These are phyloP conservation scores for Polyporus tsugae DNA, from an alignment of 1,284 basidiomycete genomes.

Conservation along the genomic window DNA sequence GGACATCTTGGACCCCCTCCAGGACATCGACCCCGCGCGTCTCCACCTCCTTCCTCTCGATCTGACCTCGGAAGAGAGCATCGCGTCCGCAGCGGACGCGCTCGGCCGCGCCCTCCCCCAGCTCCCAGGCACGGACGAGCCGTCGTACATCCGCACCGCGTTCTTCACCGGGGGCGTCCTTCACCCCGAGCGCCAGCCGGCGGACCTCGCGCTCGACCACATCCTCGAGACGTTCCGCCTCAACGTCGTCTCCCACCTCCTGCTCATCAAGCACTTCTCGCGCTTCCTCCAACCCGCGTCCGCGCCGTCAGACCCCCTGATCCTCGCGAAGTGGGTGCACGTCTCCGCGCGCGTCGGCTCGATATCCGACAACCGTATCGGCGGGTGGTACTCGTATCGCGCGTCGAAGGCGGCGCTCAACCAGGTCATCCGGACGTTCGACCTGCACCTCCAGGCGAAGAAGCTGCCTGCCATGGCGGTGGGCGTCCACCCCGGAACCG, in stretches of 20 bases:
- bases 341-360: constrained; percentile 70
- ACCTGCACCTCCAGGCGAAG: constrained; percentile 66
- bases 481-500: constrained; percentile 68
- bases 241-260: constrained; percentile 68
- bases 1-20: constrained; percentile 52
- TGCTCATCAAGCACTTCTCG: constrained; percentile 69
- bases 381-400: constrained; percentile 81
- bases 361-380: constrained; percentile 66
- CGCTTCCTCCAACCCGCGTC: constrained; percentile 54
- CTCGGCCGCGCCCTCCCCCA: constrained; percentile 48
- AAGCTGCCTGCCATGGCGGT: constrained; percentile 63
- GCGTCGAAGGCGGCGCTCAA: constrained; percentile 81
- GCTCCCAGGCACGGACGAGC: constrained; percentile 13
- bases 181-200: constrained; percentile 63
- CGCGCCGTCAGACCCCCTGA: constrained; percentile 9
- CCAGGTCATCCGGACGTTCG: constrained; percentile 74
- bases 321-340: constrained; percentile 66
- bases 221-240: constrained; percentile 60
- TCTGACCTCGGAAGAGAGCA: constrained; percentile 59
- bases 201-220: constrained; percentile 55
- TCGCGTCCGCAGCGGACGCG: constrained; percentile 53
- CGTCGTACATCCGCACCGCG: constrained; percentile 58
- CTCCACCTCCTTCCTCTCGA: constrained; percentile 59
- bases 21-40: constrained; percentile 50
- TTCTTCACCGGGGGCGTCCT: constrained; percentile 67